Evolutionary conservation across 1,284 basidiomycete genomes (phyloP).

Genomic region (Apiotrichum sp.): DNA sequence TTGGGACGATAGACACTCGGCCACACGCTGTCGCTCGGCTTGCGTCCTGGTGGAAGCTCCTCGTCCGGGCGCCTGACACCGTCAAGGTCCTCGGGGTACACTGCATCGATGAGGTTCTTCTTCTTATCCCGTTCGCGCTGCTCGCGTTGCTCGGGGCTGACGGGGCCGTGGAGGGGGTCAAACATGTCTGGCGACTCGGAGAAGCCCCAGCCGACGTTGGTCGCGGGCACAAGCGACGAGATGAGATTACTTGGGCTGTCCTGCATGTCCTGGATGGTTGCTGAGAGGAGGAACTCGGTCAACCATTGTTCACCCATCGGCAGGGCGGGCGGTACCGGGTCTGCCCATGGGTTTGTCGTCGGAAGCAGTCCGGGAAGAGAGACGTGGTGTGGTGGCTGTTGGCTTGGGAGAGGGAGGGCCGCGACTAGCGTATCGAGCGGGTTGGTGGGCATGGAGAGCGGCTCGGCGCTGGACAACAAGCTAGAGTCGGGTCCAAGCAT

Average conservation of each 20-base stretch:
- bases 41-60: slow-evolving; percentile 3
- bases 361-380: neutral
- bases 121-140: slow-evolving; percentile 1
- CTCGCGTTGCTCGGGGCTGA: slow-evolving; percentile 3
- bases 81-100: slow-evolving; percentile 13
- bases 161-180: slow-evolving; percentile 13
- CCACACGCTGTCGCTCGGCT: slow-evolving; percentile 18
- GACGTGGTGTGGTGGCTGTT: neutral
- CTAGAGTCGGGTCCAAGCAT: neutral
- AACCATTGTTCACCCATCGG: slow-evolving; percentile 5
- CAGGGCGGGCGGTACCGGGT: neutral
- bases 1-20: slow-evolving; percentile 20
- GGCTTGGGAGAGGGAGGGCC: neutral
- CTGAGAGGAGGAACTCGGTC: slow-evolving; percentile 7
- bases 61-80: slow-evolving; percentile 10
- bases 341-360: neutral
- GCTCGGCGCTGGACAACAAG: neutral
- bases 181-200: slow-evolving; percentile 15
- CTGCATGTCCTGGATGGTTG: slow-evolving; percentile 7
- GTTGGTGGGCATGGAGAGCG: neutral
- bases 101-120: slow-evolving; percentile 3
- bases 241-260: neutral
- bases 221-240: neutral
- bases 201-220: slow-evolving; percentile 13
- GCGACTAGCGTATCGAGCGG: neutral